Evolutionary conservation across 164 flowering plant species (phyloP).

Genomic region (Warburgia ugandensis): DNA sequence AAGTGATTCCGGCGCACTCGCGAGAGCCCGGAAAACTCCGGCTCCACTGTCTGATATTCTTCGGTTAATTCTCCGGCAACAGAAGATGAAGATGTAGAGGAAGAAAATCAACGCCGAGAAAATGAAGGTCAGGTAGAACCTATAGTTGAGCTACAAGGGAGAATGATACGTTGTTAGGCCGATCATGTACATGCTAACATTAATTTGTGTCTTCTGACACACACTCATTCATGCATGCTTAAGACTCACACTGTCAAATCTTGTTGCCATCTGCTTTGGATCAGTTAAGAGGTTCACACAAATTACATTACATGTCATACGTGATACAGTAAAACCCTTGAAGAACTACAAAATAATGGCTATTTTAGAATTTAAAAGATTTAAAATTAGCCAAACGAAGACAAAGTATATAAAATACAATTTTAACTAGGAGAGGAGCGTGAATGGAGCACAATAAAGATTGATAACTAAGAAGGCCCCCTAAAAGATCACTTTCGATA

Average conservation of each 20-base stretch:
- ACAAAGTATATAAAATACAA: no score
- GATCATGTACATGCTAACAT: no score
- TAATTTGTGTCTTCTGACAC: no score
- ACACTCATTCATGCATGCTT: neutral
- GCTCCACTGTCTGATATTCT: constrained; percentile 16
- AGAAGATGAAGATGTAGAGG: constrained; percentile 29
- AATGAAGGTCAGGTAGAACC: constrained; percentile 33
- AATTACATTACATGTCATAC: neutral
- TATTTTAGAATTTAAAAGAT: no score
- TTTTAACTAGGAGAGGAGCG: no score
- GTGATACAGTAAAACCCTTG: no score
- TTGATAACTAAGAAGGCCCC: no score
- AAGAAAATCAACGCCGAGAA: constrained; percentile 26
- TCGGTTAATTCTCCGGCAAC: constrained; percentile 25
- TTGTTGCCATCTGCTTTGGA: neutral
- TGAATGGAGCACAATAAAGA: no score
- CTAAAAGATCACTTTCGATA: no score
- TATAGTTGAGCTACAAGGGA: constrained; percentile 39
- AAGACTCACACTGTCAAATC: neutral
- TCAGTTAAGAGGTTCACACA: neutral
- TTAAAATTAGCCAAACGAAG: no score
- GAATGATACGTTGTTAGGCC: no score
- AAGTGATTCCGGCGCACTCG: constrained; percentile 34
- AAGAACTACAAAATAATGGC: no score
- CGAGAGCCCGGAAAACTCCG: constrained; percentile 22